Conservation (phyloP, 768 basidiomycete genomes). For the Tubosaeta brunneosetosa region DNA sequence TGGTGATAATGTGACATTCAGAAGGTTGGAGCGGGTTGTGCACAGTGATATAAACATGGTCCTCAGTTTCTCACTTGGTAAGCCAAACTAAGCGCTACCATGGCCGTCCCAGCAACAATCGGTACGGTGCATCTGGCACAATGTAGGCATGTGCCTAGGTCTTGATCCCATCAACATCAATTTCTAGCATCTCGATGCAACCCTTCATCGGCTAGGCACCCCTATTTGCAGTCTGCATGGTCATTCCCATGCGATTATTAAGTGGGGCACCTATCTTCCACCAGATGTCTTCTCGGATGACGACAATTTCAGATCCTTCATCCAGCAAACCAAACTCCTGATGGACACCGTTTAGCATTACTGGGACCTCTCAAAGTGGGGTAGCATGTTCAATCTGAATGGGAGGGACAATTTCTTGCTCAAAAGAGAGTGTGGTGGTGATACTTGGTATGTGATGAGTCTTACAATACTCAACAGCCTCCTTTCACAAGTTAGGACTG, state of each 20-base stretch:
- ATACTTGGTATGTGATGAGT: too few relatives aligned
- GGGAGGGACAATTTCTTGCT: not conserved
- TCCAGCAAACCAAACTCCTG: not conserved
- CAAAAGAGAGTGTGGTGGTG: too few relatives aligned
- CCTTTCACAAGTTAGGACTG: too few relatives aligned
- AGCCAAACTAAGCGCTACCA: conserved; percentile 19
- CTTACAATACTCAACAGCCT: too few relatives aligned
- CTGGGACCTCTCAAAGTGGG: not conserved
- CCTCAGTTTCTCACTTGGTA: conserved; percentile 2
- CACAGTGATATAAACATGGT: not conserved
- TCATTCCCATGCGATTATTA: conserved; percentile 15
- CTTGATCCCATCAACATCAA: conserved; percentile 13
- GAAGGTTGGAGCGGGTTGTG: not conserved
- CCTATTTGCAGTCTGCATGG: conserved; percentile 23
- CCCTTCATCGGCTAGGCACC: not conserved
- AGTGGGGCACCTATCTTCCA: conserved; percentile 6
- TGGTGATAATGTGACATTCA: not conserved
- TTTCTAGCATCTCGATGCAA: conserved; percentile 6
- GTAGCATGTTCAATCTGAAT: conserved; percentile 6
- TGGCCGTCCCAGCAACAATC: conserved; percentile 14
- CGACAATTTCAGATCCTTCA: conserved; percentile 23
- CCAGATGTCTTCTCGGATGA: conserved; percentile 18
- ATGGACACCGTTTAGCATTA: not conserved
- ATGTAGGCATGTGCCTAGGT: conserved; percentile 24
- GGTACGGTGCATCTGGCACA: conserved; percentile 15